Percentiles rank a stretch among this genome's conserved stretches.
These are phyloP conservation scores for Otatea glauca DNA, from an alignment of 176 grass and related monocot genomes.

Conservation along the genomic window DNA sequence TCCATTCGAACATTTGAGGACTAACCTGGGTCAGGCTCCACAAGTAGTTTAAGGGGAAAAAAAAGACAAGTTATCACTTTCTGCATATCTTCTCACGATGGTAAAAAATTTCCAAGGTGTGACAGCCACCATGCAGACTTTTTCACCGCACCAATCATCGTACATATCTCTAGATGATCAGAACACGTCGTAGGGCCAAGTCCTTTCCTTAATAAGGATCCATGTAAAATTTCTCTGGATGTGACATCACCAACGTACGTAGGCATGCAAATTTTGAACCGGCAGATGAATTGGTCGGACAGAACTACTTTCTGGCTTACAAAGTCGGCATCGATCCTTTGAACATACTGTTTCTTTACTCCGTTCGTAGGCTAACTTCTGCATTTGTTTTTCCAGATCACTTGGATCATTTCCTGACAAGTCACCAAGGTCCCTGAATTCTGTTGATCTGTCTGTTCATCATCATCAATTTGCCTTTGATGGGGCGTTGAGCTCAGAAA, in stretches of 20 bases:
- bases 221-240: not conserved
- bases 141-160: not conserved
- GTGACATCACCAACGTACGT: not conserved
- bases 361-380: not conserved
- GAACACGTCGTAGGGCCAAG: not conserved
- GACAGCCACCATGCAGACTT: not conserved
- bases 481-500: constrained; percentile 20
- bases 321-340: not conserved
- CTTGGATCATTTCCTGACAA: not conserved
- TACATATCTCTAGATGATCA: not conserved
- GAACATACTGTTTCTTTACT: not conserved
- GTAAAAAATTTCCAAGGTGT: not conserved
- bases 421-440: constrained; percentile 6
- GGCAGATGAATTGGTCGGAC: not conserved
- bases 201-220: not conserved
- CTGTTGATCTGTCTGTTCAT: constrained; percentile 15
- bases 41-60: not conserved
- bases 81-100: not conserved
- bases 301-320: constrained; percentile 6
- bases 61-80: not conserved
- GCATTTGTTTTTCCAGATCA: constrained; percentile 8
- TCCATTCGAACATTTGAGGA: not conserved
- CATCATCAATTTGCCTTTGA: not conserved
- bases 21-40: not conserved
- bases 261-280: not conserved